Percentiles rank a stretch among this genome's conserved stretches.
phyloP scores from a whole-genome alignment of 352 stramenopile genomes.

The Phytophthora syringae region DNA sequence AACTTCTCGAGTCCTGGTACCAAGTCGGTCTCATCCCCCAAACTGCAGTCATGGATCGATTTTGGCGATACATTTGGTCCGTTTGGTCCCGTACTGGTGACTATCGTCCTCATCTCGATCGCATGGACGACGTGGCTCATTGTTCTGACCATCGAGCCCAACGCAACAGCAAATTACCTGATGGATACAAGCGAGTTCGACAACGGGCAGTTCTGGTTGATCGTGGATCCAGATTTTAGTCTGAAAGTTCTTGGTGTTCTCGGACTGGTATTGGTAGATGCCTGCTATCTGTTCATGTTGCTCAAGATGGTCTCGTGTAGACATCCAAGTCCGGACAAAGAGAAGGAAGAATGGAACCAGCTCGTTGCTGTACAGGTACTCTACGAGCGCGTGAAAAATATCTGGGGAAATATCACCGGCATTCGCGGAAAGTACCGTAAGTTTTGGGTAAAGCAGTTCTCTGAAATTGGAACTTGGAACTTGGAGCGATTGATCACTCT shows the following conservation, averaged over 20 bases:
- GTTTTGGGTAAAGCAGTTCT: conserved; percentile 29
- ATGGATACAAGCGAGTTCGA: conserved; percentile 42
- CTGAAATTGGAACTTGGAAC: not conserved
- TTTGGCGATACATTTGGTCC: conserved; percentile 27
- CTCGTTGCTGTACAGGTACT: not conserved
- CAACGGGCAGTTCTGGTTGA: conserved; percentile 45
- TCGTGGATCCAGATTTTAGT: conserved; percentile 8
- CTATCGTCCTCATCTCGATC: conserved; percentile 17
- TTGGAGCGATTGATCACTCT: too few relatives aligned
- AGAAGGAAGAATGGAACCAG: not conserved
- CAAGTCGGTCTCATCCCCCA: not conserved
- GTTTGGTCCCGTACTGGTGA: conserved; percentile 12
- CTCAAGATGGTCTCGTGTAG: conserved; percentile 6
- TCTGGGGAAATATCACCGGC: conserved; percentile 12
- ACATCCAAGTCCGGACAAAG: not conserved
- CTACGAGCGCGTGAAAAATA: not conserved
- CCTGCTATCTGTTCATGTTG: conserved; percentile 7
- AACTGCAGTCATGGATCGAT: not conserved
- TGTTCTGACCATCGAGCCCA: conserved; percentile 35
- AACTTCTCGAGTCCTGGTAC: not conserved
- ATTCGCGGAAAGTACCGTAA: conserved; percentile 34
- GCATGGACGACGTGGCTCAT: conserved; percentile 38
- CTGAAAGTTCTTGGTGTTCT: conserved; percentile 3
- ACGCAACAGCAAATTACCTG: conserved; percentile 36
- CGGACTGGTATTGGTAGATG: not conserved